Evolutionary conservation across 805 yeast species (phyloP).

Genomic region (Candida orba): DNA sequence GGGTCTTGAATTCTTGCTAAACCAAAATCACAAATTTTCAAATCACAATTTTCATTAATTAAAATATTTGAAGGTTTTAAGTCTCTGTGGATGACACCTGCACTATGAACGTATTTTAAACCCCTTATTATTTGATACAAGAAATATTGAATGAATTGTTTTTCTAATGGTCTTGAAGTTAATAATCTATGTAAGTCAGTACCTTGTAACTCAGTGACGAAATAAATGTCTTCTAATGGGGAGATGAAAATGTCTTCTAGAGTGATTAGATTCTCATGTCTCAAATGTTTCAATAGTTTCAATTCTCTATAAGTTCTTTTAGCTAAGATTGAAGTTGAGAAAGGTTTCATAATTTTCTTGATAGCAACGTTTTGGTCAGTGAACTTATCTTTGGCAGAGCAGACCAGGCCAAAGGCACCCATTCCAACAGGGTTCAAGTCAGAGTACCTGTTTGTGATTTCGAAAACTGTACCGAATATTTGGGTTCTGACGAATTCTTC

Average conservation of each 20-base stretch:
- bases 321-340: conserved; percentile 88
- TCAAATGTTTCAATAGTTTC: conserved; percentile 83
- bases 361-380: conserved; percentile 94
- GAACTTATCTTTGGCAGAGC: conserved; percentile 89
- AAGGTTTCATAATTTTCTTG: conserved; percentile 96
- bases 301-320: conserved; percentile 95
- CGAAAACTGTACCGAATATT: conserved; percentile 92
- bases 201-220: conserved; percentile 95
- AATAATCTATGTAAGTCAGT: conserved; percentile 90
- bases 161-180: conserved; percentile 89
- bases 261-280: conserved; percentile 91
- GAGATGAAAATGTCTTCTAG: conserved; percentile 90
- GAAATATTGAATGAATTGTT: conserved; percentile 94
- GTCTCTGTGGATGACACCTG: conserved; percentile 88
- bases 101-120: conserved; percentile 82
- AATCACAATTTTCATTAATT: conserved; percentile 84
- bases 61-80: conserved; percentile 79
- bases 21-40: conserved; percentile 91
- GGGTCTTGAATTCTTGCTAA: conserved; percentile 96
- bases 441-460: conserved; percentile 81
- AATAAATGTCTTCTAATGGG: conserved; percentile 91
- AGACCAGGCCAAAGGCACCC: conserved; percentile 99
- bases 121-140: conserved; percentile 91
- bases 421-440: conserved; percentile 97
- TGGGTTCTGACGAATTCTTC: conserved; percentile 51